A percentile compares a stretch with the other conserved stretches of the same genome.
phyloP scores from a whole-genome alignment of 2,329 filamentous ascomycete species.

The Alternaria sp. region DNA sequence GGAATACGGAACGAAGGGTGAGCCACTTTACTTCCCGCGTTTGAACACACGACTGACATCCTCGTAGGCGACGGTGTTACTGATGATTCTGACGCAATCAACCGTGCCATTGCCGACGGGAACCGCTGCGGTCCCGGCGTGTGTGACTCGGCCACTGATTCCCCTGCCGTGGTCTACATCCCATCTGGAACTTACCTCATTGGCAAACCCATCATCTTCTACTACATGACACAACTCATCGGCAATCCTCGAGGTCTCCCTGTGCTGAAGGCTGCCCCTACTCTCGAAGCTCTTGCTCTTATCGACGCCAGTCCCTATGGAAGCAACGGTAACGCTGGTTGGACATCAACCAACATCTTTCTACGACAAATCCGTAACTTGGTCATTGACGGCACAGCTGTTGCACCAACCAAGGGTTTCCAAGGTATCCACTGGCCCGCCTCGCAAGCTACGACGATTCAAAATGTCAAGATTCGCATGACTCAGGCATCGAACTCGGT shows the following conservation, averaged over 20 bases:
- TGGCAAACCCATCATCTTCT: slow-evolving; percentile 64
- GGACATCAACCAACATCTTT: slow-evolving; percentile 68
- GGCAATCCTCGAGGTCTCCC: slow-evolving; percentile 67
- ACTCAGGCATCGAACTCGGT: slow-evolving; percentile 54
- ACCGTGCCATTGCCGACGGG: slow-evolving; percentile 56
- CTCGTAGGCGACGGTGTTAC: slow-evolving; percentile 49
- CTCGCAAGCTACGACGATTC: slow-evolving; percentile 58
- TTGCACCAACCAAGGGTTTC: slow-evolving; percentile 56
- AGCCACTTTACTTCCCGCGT: background rate
- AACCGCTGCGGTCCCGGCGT: slow-evolving; percentile 55
- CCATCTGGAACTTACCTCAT: slow-evolving; percentile 65
- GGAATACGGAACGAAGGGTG: slow-evolving; percentile 57
- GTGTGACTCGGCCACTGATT: slow-evolving; percentile 59
- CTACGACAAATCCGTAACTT: slow-evolving; percentile 72
- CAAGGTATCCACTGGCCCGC: slow-evolving; percentile 61
- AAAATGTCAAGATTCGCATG: slow-evolving; percentile 59
- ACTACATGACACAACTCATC: slow-evolving; percentile 70
- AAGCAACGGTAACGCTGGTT: slow-evolving; percentile 52
- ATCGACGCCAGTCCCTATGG: slow-evolving; percentile 66
- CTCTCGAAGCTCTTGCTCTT: slow-evolving; percentile 64
- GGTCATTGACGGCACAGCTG: slow-evolving; percentile 64
- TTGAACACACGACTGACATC: slow-evolving; percentile 18
- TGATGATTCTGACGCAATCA: slow-evolving; percentile 65
- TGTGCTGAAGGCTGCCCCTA: slow-evolving; percentile 62
- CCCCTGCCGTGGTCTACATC: slow-evolving; percentile 66